phyloP scores from a whole-genome alignment of 257 asterid species.

The Cinchona pubescens region DNA sequence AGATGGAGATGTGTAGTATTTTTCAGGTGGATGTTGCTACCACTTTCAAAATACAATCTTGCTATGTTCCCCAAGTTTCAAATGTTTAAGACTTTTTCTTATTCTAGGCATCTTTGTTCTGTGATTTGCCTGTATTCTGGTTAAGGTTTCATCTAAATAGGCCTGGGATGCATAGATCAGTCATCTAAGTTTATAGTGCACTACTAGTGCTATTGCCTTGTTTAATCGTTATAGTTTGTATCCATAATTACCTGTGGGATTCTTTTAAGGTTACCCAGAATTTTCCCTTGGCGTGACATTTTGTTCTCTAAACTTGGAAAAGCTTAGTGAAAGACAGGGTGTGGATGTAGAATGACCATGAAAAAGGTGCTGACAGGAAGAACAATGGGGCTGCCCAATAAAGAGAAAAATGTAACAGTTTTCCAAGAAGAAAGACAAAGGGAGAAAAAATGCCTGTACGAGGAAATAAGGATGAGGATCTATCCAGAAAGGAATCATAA shows the following conservation, averaged over 20 bases:
- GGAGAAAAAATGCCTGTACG: neutral
- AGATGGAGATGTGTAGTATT: constrained; percentile 27
- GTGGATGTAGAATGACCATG: neutral
- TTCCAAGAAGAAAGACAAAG: neutral
- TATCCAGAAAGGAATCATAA: neutral
- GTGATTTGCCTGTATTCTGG: neutral
- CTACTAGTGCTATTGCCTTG: neutral
- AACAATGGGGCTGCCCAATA: neutral
- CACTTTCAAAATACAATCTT: neutral
- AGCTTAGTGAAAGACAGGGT: neutral
- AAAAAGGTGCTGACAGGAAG: neutral
- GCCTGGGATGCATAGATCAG: neutral
- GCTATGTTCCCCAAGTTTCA: neutral
- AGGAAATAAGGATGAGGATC: neutral
- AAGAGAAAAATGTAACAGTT: neutral
- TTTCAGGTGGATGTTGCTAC: constrained; percentile 45
- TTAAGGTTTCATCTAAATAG: neutral
- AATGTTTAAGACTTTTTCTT: neutral
- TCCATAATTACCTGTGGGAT: neutral
- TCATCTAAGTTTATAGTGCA: neutral
- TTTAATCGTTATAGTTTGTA: neutral
- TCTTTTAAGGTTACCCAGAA: neutral
- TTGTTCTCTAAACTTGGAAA: neutral
- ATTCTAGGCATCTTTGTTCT: neutral
- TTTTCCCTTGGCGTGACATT: neutral